Evolutionary conservation across 345 rosid genomes (phyloP).

Genomic region (Eucalyptus brandiana): DNA sequence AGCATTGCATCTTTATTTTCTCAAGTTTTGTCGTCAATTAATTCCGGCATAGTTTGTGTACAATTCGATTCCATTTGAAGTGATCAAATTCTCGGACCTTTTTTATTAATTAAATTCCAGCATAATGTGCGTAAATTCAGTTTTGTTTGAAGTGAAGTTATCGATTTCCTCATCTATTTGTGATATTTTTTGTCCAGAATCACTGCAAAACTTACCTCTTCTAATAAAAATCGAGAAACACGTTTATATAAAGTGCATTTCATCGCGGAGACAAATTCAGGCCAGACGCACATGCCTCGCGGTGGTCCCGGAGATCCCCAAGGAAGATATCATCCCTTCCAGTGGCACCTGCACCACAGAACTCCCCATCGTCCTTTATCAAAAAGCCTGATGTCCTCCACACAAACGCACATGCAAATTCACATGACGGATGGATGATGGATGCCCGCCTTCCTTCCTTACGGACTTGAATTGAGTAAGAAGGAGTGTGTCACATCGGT

Average conservation of each 20-base stretch:
- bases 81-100: neutral
- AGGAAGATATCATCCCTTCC: neutral
- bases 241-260: neutral
- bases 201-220: neutral
- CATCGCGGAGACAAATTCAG: neutral
- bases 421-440: neutral
- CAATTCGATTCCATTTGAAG: neutral
- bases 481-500: neutral
- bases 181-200: neutral
- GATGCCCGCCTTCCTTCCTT: neutral
- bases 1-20: neutral
- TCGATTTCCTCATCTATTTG: neutral
- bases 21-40: no score
- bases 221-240: neutral
- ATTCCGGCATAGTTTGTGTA: neutral
- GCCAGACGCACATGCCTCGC: neutral
- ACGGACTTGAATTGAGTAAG: neutral
- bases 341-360: neutral
- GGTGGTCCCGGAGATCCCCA: neutral
- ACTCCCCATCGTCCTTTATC: neutral
- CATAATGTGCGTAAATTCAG: rapidly evolving
- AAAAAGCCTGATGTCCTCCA: neutral
- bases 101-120: no score
- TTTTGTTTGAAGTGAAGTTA: neutral
- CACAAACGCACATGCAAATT: neutral